A percentile compares a stretch with the other conserved stretches of the same genome.
Conservation (phyloP, 179 eudicot genomes). For the Spinacia oleracea region DNA sequence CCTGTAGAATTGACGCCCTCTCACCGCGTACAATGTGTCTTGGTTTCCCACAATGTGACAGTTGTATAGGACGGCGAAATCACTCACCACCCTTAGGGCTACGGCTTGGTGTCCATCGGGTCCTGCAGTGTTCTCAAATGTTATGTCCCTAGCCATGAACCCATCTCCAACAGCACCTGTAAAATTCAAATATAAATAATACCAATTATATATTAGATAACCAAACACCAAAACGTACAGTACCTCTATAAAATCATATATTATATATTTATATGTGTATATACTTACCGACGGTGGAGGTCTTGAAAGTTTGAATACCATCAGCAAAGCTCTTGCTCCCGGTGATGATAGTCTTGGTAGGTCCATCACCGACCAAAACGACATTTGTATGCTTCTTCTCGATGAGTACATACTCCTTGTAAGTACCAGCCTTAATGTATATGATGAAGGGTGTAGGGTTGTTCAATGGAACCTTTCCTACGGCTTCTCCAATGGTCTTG, state of each 20-base stretch:
- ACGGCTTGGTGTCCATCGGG: conserved; percentile 37
- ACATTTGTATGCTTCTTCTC: conserved; percentile 31
- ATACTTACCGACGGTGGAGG: conserved; percentile 52
- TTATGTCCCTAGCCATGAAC: conserved; percentile 36
- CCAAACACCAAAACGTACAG: too few species aligned
- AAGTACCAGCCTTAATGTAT: conserved; percentile 48
- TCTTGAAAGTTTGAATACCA: conserved; percentile 36
- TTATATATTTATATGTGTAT: too few species aligned
- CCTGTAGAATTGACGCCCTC: conserved; percentile 50
- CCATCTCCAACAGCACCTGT: conserved; percentile 39
- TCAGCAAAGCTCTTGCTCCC: conserved; percentile 44
- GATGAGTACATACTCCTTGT: conserved; percentile 42
- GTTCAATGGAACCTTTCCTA: conserved; percentile 27
- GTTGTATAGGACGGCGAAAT: conserved; percentile 34
- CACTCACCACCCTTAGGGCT: conserved; percentile 31
- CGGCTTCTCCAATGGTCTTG: conserved; percentile 53
- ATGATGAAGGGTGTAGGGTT: conserved; percentile 36
- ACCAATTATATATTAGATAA: too few species aligned
- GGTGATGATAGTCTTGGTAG: conserved; percentile 51
- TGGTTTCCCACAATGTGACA: conserved; percentile 46
- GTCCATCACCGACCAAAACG: conserved; percentile 53
- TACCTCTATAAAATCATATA: too few species aligned
- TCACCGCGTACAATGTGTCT: conserved; percentile 44
- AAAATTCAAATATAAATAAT: too few species aligned
- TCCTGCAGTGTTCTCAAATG: conserved; percentile 32